Base-by-base conservation (phyloP, 345 rosid species). In the Linum trigynum region DNA sequence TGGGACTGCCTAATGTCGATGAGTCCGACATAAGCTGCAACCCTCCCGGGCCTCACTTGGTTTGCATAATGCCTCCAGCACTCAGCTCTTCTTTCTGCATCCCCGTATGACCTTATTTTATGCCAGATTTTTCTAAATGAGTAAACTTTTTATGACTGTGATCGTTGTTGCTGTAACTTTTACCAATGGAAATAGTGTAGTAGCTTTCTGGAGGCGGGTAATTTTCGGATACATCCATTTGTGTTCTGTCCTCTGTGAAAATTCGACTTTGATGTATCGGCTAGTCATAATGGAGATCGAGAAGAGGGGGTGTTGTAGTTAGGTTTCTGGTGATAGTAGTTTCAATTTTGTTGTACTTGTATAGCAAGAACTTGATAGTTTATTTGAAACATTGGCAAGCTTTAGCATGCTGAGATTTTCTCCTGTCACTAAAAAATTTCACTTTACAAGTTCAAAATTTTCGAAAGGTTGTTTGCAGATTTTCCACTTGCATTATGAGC, bases 11-110 rank as follows among this genome's bases (percentile, higher is more conserved):
- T 39, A 67, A 84, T 71, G 70, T 87, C 0, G 71, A 81, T 11
- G 88, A 88, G 69, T 86, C 87, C 59, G 82, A 82, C 69, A 83
- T 90, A 74, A 92, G 98, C 64, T 83, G 89, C 82, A 86, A 59
- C 59, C 78, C 71, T 57, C 68, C 74, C 0, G 92, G 90, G 36
- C 97, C 99, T 14, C 97, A 94, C 78, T 83, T 94, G 61, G 83
- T 94, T 6, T 83, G 97, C 15, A 86, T 94, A 67, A 77, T 88
- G 88, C 97, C 99, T 65, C 97, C 97, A 45, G 70, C 82, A 57
- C 85, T 86, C 59, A 84, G 97, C 81, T 90, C 95, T 67, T 84
- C 99, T 7, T 90, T 71, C 76, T 94, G 95, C 76, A 69, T 90
- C 36, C 87, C 97, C 39, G 82, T 84, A 10, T 80, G 74, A 81